Conservation (phyloP, 768 basidiomycete genomes). For the Cystofilobasidium ferigula region DNA sequence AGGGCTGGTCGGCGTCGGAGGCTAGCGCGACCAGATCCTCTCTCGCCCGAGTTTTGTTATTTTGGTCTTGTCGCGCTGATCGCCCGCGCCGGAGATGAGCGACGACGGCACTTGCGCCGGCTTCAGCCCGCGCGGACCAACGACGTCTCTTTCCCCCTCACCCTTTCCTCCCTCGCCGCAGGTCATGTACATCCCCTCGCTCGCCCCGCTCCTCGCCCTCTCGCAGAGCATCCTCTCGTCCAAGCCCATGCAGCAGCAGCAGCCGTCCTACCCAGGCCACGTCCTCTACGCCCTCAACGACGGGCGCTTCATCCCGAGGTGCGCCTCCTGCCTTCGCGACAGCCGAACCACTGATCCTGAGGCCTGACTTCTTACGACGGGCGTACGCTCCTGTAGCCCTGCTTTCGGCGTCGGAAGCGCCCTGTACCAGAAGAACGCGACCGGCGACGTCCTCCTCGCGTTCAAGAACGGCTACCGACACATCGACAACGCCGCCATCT, state of each 20-base stretch:
- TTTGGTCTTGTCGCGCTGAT: no score
- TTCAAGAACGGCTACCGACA: slow-evolving; percentile 52
- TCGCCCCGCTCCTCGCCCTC: background rate
- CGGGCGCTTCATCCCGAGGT: slow-evolving; percentile 47
- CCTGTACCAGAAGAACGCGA: slow-evolving; percentile 16
- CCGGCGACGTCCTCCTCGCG: slow-evolving; percentile 39
- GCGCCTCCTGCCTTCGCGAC: slow-evolving; percentile 40
- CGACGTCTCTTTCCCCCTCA: no score
- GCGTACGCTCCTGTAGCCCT: background rate
- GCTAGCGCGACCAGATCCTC: no score
- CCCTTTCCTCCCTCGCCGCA: background rate
- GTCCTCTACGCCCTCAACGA: slow-evolving; percentile 45
- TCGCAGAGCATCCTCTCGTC: background rate
- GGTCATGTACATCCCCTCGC: background rate
- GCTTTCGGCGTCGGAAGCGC: slow-evolving; percentile 15
- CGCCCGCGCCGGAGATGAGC: no score
- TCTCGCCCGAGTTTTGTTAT: no score
- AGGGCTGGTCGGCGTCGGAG: no score
- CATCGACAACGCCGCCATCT: slow-evolving; percentile 55
- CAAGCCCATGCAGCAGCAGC: background rate
- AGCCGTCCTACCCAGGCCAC: background rate
- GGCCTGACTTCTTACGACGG: background rate
- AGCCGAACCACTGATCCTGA: background rate
- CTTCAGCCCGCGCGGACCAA: no score
- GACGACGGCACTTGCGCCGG: no score